Conservation (phyloP, 495 filamentous ascomycete genomes). For the Thermochaetoides thermophila region DNA sequence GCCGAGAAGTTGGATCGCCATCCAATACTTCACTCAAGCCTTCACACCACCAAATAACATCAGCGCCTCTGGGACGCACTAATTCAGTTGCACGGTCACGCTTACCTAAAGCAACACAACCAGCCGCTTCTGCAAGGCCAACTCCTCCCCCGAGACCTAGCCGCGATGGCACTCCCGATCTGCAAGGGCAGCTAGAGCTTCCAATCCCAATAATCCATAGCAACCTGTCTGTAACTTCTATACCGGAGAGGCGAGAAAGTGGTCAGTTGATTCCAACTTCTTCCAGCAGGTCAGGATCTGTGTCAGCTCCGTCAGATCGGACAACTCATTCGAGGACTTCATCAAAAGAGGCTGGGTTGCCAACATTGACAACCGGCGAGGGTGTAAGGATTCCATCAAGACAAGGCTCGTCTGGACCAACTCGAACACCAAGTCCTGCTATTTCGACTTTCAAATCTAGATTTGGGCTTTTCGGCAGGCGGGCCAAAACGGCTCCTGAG, state of each 20-base stretch:
- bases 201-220: conserved; percentile 62
- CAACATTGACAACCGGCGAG: too few species aligned
- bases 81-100: conserved; percentile 19
- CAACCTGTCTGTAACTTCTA: conserved; percentile 45
- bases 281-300: too few species aligned
- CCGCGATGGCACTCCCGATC: conserved; percentile 60
- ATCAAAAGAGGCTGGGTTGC: too few species aligned
- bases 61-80: conserved; percentile 18
- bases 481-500: conserved; percentile 50
- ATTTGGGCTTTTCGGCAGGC: conserved; percentile 66
- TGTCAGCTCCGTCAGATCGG: conserved; percentile 15
- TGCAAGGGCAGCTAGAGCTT: conserved; percentile 40
- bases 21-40: conserved; percentile 17
- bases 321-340: too few species aligned
- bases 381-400: conserved; percentile 11
- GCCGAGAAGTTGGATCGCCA: conserved; percentile 18
- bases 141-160: conserved; percentile 53
- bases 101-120: conserved; percentile 9
- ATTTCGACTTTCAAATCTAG: conserved; percentile 32
- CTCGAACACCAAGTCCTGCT: conserved; percentile 35
- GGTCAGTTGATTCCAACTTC: conserved; percentile 20
- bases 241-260: conserved; percentile 29
- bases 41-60: conserved; percentile 16
- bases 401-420: conserved; percentile 17
- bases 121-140: conserved; percentile 18